Evolutionary conservation across 495 filamentous ascomycete genomes (phyloP).

Genomic region (Lasiosphaeria hispida): DNA sequence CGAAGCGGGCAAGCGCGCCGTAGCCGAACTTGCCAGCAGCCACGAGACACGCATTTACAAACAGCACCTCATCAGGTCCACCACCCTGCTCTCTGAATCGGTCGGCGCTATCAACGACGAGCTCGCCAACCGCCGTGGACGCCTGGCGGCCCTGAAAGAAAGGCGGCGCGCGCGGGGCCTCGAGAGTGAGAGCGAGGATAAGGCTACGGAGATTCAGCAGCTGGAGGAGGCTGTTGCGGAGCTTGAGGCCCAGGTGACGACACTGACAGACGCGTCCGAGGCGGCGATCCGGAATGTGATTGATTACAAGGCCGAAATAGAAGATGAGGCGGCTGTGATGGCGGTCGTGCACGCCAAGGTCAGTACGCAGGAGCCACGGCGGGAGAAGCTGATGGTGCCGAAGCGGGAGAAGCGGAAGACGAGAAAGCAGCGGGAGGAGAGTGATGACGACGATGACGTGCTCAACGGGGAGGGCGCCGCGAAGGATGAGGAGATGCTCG

Average conservation of each 20-base stretch:
- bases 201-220: constrained; percentile 25
- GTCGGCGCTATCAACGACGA: constrained; percentile 54
- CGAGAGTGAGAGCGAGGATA: constrained; percentile 34
- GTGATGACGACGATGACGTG: constrained; percentile 41
- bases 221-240: constrained; percentile 34
- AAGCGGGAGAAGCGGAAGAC: constrained; percentile 19
- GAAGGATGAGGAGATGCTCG: constrained; percentile 24
- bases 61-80: constrained; percentile 37
- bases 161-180: constrained; percentile 35
- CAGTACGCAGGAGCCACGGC: constrained; percentile 14
- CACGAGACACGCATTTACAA: constrained; percentile 36
- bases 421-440: constrained; percentile 23
- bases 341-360: constrained; percentile 34
- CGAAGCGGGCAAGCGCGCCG: constrained; percentile 24
- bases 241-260: constrained; percentile 38
- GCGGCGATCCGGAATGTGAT: constrained; percentile 42
- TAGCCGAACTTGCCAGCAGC: constrained; percentile 32
- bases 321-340: constrained; percentile 42
- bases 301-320: constrained; percentile 46
- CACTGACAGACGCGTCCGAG: constrained; percentile 41
- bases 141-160: constrained; percentile 33
- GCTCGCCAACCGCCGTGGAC: constrained; percentile 49
- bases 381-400: constrained; percentile 14
- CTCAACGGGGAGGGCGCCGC: constrained; percentile 28
- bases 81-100: constrained; percentile 33